Base-by-base conservation (phyloP, 202 grass and related monocot genomes). In the Hordeum pubiflorum region DNA sequence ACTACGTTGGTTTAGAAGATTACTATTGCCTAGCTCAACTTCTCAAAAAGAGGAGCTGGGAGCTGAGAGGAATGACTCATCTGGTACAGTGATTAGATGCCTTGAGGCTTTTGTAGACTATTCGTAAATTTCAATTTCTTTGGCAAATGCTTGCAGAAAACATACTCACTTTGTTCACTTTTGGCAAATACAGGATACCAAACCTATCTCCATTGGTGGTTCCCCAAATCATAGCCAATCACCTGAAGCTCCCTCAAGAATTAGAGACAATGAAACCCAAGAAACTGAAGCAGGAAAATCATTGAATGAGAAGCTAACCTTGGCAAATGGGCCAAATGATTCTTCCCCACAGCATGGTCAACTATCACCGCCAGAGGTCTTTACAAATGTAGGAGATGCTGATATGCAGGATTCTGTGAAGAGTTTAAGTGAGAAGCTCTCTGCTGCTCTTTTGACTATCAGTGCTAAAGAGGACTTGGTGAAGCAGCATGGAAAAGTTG, bases 401-500 rank as follows among this genome's bases (percentile, higher is more conserved):
- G 41, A 80, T 77, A 62, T 86, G 32, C 69, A 87, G 2, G 88
- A 94, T 64, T 93, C 84, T 77, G 15, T 89, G 69, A 92, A 93
- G 71, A 96, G 80, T 78, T 89, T 99, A 87, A 96, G 57, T 8
- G 93, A 96, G 24, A 96, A 93, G 64, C 85, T 96, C 63, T 91
- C 91, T 71, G 81, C 91, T 77, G 97, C 97, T 74, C 78, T 99
- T 86, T 76, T 86, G 78, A 91, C 81, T 80, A 93, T 93, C 41
- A 86, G 20, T 81, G 87, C 87, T 78, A 99, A 96, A 89, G 97
- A 99, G n/a, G 93, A 96, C 27, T 82, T 96, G 78, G 97, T 99
- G 62, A 99, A 96, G 76, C 97, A 99, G 48, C 97, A 99, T 64
- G 80, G 85, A 65, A 96, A 93, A 89, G 93, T 99, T 73, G 89